Evolutionary conservation across 2,329 filamentous ascomycete species (phyloP).

Genomic region (Clonostachys byssicola): DNA sequence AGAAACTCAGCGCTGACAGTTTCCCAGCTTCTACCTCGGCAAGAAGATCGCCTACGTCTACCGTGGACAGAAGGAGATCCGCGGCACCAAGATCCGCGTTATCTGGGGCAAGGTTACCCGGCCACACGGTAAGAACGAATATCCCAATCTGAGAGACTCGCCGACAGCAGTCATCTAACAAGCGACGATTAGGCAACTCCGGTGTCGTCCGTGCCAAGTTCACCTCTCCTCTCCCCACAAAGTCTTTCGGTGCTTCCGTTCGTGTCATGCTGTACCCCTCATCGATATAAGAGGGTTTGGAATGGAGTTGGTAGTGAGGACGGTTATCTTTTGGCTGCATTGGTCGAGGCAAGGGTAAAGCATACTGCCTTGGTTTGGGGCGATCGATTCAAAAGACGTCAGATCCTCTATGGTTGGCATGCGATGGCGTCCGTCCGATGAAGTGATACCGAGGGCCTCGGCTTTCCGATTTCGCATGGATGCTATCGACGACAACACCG

Average conservation of each 20-base stretch:
- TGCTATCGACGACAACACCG: neutral
- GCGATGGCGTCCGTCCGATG: neutral
- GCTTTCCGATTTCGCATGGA: too few species aligned
- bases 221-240: conserved; percentile 89
- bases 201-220: conserved; percentile 98
- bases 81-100: conserved; percentile 96
- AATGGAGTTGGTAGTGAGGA: conserved; percentile 59
- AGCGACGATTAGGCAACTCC: conserved; percentile 69
- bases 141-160: neutral
- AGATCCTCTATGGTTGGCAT: neutral
- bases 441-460: too few species aligned
- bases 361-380: conserved; percentile 36
- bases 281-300: conserved; percentile 68
- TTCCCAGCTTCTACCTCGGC: conserved; percentile 82
- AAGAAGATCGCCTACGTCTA: conserved; percentile 99
- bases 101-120: conserved; percentile 99
- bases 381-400: conserved; percentile 6
- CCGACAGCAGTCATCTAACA: neutral
- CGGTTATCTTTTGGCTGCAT: conserved; percentile 59
- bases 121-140: conserved; percentile 71
- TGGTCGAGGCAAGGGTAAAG: conserved; percentile 47
- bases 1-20: neutral
- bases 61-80: conserved; percentile 89
- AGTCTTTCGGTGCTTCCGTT: conserved; percentile 94
- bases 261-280: conserved; percentile 98